Evolutionary conservation across 108 stramenopile species (phyloP).

Genomic region (Chaetoceros muelleri): DNA sequence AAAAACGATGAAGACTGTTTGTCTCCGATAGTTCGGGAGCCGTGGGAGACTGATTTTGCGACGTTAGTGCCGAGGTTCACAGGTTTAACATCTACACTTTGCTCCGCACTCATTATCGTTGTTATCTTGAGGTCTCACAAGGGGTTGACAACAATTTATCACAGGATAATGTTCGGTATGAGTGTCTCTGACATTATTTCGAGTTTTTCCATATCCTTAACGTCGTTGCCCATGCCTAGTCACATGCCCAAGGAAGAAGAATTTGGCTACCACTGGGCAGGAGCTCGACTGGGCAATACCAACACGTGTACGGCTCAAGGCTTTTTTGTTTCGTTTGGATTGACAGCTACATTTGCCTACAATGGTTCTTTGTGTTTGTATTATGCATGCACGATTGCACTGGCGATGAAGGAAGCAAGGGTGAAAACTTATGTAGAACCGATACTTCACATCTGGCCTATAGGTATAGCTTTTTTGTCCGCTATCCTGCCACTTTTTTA

Average conservation of each 20-base stretch:
- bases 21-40: too few relatives aligned
- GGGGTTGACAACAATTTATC: neutral
- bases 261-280: neutral
- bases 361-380: neutral
- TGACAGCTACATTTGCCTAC: neutral
- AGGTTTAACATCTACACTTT: slow-evolving; percentile 18
- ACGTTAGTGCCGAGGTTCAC: too few relatives aligned
- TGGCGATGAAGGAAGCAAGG: neutral
- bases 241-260: neutral
- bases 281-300: neutral
- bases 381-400: neutral
- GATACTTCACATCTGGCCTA: neutral
- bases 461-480: neutral
- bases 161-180: neutral
- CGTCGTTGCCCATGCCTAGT: slow-evolving; percentile 31
- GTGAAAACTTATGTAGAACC: neutral
- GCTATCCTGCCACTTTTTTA: too few relatives aligned
- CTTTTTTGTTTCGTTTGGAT: neutral
- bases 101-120: slow-evolving; percentile 31
- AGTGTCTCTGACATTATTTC: slow-evolving; percentile 6
- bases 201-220: slow-evolving; percentile 19
- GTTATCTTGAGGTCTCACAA: slow-evolving; percentile 9
- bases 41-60: too few relatives aligned
- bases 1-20: too few relatives aligned
- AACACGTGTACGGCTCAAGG: neutral